Percentiles rank a stretch among this genome's conserved stretches.
Conservation (phyloP, 768 basidiomycete species). For the Tricholoma bakamatsutake region DNA sequence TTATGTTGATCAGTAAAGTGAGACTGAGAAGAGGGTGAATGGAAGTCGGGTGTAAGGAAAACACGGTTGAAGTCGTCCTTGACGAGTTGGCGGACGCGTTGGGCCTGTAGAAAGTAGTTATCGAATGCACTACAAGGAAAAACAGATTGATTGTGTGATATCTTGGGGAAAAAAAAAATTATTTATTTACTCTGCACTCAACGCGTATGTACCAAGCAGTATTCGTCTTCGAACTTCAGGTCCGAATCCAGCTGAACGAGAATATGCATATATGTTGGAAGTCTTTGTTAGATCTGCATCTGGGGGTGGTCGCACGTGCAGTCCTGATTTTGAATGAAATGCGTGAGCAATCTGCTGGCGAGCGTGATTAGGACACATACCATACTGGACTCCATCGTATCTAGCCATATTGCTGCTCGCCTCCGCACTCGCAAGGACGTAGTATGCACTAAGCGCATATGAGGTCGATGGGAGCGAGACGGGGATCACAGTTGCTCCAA, state of each 20-base stretch:
- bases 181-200: conserved; percentile 78
- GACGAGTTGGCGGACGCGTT: conserved; percentile 68
- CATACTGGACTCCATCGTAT: conserved; percentile 86
- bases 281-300: conserved; percentile 42
- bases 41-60: conserved; percentile 55
- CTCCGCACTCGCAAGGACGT: conserved; percentile 92
- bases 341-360: not conserved
- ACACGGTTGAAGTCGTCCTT: conserved; percentile 67
- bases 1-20: too few relatives aligned
- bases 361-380: conserved; percentile 26
- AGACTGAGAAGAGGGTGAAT: conserved; percentile 18
- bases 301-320: conserved; percentile 38
- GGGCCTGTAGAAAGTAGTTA: conserved; percentile 94
- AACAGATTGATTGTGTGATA: not conserved
- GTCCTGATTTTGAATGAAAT: conserved; percentile 30
- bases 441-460: conserved; percentile 89
- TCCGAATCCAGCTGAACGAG: conserved; percentile 72
- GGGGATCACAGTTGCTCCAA: conserved; percentile 64
- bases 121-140: conserved; percentile 75
- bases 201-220: conserved; percentile 83
- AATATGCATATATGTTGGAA: conserved; percentile 54
- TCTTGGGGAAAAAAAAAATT: not conserved
- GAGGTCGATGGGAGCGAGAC: conserved; percentile 64
- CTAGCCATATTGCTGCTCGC: conserved; percentile 89
- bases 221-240: conserved; percentile 82